Evolutionary conservation across 306 rosid species (phyloP).

Genomic region (Cyclanthera cordifolia): DNA sequence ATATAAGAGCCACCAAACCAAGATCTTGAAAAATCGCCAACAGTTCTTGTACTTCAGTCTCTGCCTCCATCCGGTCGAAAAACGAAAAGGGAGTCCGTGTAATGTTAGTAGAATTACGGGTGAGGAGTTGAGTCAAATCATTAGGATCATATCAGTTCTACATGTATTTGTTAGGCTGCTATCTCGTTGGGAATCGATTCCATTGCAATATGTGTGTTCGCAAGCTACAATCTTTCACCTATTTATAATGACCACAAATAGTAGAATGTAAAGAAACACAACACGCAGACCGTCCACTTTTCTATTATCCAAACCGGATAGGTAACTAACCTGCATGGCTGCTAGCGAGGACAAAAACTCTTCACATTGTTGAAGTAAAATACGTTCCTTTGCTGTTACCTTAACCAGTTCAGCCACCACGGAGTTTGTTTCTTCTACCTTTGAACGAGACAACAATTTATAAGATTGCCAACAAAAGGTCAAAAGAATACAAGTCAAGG

Average conservation of each 20-base stretch:
- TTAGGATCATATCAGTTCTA: slow-evolving; percentile 19
- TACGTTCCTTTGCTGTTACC: slow-evolving; percentile 18
- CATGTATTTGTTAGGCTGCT: slow-evolving; percentile 19
- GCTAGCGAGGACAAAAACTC: slow-evolving; percentile 18
- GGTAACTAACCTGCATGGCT: slow-evolving; percentile 14
- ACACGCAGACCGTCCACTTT: neutral
- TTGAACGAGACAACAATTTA: neutral
- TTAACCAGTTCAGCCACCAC: slow-evolving; percentile 20
- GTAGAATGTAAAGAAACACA: neutral
- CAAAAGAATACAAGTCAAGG: neutral
- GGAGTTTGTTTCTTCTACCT: slow-evolving; percentile 22
- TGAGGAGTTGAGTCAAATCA: slow-evolving; percentile 17
- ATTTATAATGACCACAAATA: slow-evolving; percentile 14
- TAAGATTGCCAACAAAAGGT: neutral
- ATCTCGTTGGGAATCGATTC: slow-evolving; percentile 52
- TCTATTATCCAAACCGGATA: neutral
- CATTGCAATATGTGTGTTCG: slow-evolving; percentile 19
- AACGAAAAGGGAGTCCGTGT: slow-evolving; percentile 40
- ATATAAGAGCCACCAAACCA: slow-evolving; percentile 38
- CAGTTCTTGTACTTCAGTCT: slow-evolving; percentile 46
- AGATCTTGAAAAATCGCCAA: slow-evolving; percentile 45
- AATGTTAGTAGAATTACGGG: slow-evolving; percentile 24
- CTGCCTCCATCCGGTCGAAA: slow-evolving; percentile 47
- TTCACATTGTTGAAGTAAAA: slow-evolving; percentile 18
- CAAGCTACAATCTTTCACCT: slow-evolving; percentile 22